Evolutionary conservation across 2,329 filamentous ascomycete genomes (phyloP).

Genomic region (Whalleya microplaca): DNA sequence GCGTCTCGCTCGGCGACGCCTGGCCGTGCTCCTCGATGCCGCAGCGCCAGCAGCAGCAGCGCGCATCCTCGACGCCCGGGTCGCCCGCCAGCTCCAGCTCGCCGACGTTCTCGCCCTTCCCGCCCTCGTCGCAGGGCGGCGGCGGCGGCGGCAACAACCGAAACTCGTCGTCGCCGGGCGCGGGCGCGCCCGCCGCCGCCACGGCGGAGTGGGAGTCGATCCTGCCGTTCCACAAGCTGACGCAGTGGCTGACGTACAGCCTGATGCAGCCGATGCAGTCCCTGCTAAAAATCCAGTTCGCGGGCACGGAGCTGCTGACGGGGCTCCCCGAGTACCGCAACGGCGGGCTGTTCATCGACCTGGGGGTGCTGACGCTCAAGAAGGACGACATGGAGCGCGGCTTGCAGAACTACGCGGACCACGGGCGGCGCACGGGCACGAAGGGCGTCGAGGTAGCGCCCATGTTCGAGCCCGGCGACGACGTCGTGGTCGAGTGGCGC

Average conservation of each 20-base stretch:
- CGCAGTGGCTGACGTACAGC: conserved; percentile 93
- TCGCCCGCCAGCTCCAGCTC: conserved; percentile 59
- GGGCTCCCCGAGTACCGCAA: conserved; percentile 92
- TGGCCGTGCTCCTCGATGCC: conserved; percentile 91
- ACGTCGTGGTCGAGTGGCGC: conserved; percentile 81
- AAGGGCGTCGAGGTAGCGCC: conserved; percentile 65
- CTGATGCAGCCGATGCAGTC: conserved; percentile 90
- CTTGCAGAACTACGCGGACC: conserved; percentile 68
- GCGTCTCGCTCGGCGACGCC: conserved; percentile 85
- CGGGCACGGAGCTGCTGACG: conserved; percentile 79
- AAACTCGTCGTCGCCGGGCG: too few relatives aligned
- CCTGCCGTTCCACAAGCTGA: conserved; percentile 90
- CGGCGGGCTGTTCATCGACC: conserved; percentile 83
- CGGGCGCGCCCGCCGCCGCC: conserved; percentile 27
- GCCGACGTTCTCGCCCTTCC: too few relatives aligned
- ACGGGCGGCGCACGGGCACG: conserved; percentile 72
- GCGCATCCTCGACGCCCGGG: conserved; percentile 2
- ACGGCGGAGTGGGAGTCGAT: conserved; percentile 70
- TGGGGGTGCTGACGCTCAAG: conserved; percentile 80
- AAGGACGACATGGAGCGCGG: conserved; percentile 70
- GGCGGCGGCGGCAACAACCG: too few relatives aligned
- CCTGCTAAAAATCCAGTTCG: conserved; percentile 78
- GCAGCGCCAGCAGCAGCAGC: conserved; percentile 43
- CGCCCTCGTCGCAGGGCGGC: too few relatives aligned
- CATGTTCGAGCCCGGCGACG: conserved; percentile 72